Percentiles rank a stretch among this genome's conserved stretches.
Evolutionary conservation across 345 rosid species (phyloP).

Genomic region (Eutrema heterophyllum): DNA sequence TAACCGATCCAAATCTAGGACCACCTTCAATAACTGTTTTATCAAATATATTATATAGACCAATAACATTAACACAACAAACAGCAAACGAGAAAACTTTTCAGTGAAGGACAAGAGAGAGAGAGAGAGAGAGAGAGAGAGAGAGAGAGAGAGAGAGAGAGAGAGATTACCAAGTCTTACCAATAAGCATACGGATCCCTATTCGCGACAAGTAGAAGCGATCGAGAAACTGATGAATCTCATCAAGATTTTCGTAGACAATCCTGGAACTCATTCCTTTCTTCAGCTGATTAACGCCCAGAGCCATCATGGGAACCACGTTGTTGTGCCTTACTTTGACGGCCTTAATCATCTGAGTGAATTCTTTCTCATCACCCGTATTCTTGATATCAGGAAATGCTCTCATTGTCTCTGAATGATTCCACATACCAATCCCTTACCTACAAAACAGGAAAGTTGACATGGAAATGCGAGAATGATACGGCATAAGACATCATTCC

Average conservation of each 20-base stretch:
- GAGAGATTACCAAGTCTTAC: conserved; percentile 31
- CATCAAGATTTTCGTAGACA: conserved; percentile 54
- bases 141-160: too few species aligned
- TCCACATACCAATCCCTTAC: conserved; percentile 99
- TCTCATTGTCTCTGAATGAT: conserved; percentile 87
- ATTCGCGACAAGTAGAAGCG: conserved; percentile 93
- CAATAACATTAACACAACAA: too few species aligned
- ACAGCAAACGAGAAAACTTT: too few species aligned
- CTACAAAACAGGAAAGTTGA: conserved; percentile 34
- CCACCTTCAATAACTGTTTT: too few species aligned
- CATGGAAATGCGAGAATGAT: background rate
- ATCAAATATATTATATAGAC: too few species aligned
- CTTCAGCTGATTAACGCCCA: conserved; percentile 94
- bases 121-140: too few species aligned
- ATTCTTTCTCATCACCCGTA: conserved; percentile 58
- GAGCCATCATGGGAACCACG: conserved; percentile 95
- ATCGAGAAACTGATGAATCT: conserved; percentile 92
- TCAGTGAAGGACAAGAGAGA: too few species aligned
- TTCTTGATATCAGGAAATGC: conserved; percentile 82
- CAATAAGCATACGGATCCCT: conserved; percentile 92
- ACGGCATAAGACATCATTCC: background rate
- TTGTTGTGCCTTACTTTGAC: conserved; percentile 96
- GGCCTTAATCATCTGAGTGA: conserved; percentile 92
- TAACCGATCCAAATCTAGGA: too few species aligned
- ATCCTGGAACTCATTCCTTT: conserved; percentile 48